These are phyloP conservation scores for Amylocarpus encephaloides DNA, from an alignment of 2,329 filamentous ascomycete species.

Conservation along the genomic window DNA sequence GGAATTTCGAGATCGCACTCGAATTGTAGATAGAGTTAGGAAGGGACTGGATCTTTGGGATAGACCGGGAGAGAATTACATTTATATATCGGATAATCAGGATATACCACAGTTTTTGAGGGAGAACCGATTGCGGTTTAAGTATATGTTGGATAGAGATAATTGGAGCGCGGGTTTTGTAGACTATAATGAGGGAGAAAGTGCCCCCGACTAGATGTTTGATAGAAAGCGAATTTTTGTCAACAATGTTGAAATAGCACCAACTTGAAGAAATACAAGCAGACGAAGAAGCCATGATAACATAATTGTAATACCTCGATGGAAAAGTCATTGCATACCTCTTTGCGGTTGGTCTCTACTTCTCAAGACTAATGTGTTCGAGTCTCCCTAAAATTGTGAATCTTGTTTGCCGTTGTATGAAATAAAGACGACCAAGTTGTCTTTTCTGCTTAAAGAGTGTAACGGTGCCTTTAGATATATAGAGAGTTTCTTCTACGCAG, in stretches of 20 bases:
- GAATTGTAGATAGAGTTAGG: conserved; percentile 37
- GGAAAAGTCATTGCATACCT: no score
- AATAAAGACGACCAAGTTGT: no score
- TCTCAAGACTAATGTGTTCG: no score
- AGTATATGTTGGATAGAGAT: conserved; percentile 24
- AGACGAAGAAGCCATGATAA: background rate
- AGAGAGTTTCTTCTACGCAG: no score
- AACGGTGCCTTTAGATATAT: no score
- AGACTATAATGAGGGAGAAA: conserved; percentile 10
- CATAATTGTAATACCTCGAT: no score
- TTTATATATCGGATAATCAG: conserved; percentile 34
- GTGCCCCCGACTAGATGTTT: background rate
- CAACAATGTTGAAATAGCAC: background rate
- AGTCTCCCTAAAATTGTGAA: no score
- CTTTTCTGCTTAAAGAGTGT: no score
- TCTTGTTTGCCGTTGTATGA: no score
- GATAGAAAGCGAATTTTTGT: background rate
- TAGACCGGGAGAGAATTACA: conserved; percentile 31
- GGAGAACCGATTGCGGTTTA: conserved; percentile 16
- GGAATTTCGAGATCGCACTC: conserved; percentile 35
- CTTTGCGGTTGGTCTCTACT: no score
- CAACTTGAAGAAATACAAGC: background rate
- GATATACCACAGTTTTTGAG: conserved; percentile 40
- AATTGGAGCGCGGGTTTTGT: conserved; percentile 20
- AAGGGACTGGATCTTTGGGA: conserved; percentile 40